These are phyloP conservation scores for Ceratocystiopsis minuta DNA, from an alignment of 2,329 filamentous ascomycete species.

Conservation along the genomic window DNA sequence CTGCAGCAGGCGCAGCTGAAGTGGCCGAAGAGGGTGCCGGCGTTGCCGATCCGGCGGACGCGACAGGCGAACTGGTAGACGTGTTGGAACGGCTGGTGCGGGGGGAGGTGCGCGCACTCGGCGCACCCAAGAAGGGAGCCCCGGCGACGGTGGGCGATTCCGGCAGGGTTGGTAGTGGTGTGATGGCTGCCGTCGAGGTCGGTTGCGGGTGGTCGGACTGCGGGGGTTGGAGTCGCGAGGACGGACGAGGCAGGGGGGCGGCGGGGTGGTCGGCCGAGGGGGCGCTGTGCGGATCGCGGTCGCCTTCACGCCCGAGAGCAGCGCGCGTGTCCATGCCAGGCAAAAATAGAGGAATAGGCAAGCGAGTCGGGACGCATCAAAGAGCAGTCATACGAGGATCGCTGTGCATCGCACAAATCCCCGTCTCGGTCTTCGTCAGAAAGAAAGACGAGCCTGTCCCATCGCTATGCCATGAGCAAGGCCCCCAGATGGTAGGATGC, in stretches of 20 bases:
- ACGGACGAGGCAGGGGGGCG: not conserved
- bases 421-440: too few relatives aligned
- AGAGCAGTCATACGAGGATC: too few relatives aligned
- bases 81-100: slow-evolving; percentile 1
- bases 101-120: too few relatives aligned
- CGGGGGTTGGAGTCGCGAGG: slow-evolving; percentile 6
- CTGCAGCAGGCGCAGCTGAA: slow-evolving; percentile 3
- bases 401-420: too few relatives aligned
- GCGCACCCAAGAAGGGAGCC: too few relatives aligned
- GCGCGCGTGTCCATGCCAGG: slow-evolving; percentile 13
- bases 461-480: too few relatives aligned
- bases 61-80: not conserved
- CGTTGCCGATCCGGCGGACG: not conserved
- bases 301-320: slow-evolving; percentile 11
- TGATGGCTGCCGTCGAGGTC: not conserved
- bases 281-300: slow-evolving; percentile 6
- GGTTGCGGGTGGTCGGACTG: slow-evolving; percentile 6
- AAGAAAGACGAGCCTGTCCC: too few relatives aligned
- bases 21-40: not conserved
- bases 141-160: slow-evolving; percentile 8
- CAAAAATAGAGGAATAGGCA: slow-evolving; percentile 1
- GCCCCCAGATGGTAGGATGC: too few relatives aligned
- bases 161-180: slow-evolving; percentile 11
- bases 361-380: not conserved
- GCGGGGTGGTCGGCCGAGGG: slow-evolving; percentile 1